Evolutionary conservation across 805 yeast species (phyloP), one percentile per base, ranked within the genome.

Genomic region (Nakazawaea pomicola): DNA sequence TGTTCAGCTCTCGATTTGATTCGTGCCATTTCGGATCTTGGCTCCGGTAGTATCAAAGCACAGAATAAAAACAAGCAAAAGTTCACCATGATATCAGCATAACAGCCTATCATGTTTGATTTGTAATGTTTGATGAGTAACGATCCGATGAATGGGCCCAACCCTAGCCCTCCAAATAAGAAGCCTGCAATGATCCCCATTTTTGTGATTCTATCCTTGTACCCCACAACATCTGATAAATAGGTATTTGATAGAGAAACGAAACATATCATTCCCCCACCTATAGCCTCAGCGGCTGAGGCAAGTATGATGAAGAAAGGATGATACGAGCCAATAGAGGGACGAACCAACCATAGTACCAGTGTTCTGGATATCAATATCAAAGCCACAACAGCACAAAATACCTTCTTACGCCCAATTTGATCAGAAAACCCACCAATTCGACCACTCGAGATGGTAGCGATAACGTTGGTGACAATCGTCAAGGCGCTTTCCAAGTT

Each of bases 211-310:
- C 89, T 62, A 38, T 70, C 66, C 19, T 65, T 68, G 0, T 83
- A 67, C 17, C 75, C 78, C 4, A 74, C 74, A 30, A 81, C 70
- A 57, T 83, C 91, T 1, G 83, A 62, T 10, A 80, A 68, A 52
- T 81, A 83, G 43, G 85, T 70, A 51, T 74, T 75, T 6, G 73
- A 59, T 21, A 78, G 60, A 12, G 79, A 68, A 37, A 78, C 49
- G 31, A 78, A 50, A 4, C 76, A 62, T 39, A 74, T 52, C 15
- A 69, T 38, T 0, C 85, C 80, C 23, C 90, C 90, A 16, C 74
- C 64, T 4, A 68, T 40, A 24, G 74, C 68, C 20, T 65, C 64
- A 2, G 77, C 24, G 4, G 69, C 47, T 10, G 69, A 69, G 3
- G 72, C 60, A 1, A 69, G 14, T 2, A 78, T 54, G 48, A 78